Evolutionary conservation across 495 filamentous ascomycete species (phyloP), one percentile per base, ranked within the genome.

Genomic region (Chlorociboria aeruginascens): DNA sequence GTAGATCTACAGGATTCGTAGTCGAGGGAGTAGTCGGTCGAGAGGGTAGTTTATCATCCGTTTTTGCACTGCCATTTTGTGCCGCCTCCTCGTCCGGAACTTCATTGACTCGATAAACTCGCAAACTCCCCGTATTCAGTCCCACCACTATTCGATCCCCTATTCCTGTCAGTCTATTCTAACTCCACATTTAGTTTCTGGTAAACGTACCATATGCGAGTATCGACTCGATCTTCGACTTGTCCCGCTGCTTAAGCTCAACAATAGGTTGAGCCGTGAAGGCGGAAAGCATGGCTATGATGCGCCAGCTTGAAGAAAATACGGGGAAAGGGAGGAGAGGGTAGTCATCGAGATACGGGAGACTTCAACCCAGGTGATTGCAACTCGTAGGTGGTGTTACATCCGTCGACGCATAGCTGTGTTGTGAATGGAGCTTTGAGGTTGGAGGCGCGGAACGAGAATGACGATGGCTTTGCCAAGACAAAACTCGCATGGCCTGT

Each of bases 201-300:
- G 12, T 17, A 51, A 9, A 41, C 64, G 39, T 67, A 87, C 83
- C 88, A 66, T 94, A 88, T 51, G 92, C 85, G 33, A 96, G 74
- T 48, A 97, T 82, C 6, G 85, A 86, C 65, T 97, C 90, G 63
- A 99, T 95, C 73, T 80, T 86, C 40, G 85, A 93, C 68, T 89
- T 95, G 74, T 97, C 92, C 60, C 87, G 81, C 59, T 79, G 79
- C 68, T 83, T 89, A 51, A 99, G 83, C 82, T 99, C 92, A 72
- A 96, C 82, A 59, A 97, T 85, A 52, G 93, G 85, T 61, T 85
- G 85, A 73, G 92, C 88, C 54, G 82, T 90, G 69, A 99, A 98
- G 64, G 93, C 90, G 69, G 92, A 94, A 66, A 97, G 81, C 92
- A 98, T 98, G 69, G 71, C 71, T 60, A 51, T 34, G 30, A 32